Evolutionary conservation across 495 filamentous ascomycete species (phyloP).

Genomic region (Parathielavia hyrcaniae): DNA sequence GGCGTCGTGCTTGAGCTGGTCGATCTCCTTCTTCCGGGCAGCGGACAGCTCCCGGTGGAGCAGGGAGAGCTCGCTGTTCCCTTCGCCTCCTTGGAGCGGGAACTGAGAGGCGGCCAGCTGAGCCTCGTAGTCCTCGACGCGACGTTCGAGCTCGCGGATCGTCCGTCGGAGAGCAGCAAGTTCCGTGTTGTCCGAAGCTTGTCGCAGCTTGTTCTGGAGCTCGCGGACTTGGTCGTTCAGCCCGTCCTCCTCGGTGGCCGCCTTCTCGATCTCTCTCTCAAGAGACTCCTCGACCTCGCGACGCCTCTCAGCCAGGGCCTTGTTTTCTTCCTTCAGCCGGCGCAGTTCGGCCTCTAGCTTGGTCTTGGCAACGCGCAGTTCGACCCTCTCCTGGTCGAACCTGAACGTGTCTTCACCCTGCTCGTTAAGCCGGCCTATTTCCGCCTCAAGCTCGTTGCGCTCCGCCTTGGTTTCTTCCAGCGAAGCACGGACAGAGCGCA

Average conservation of each 20-base stretch:
- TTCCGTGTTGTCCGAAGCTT: constrained; percentile 46
- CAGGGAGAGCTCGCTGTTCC: constrained; percentile 51
- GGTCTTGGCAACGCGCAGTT: constrained; percentile 53
- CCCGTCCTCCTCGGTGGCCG: constrained; percentile 51
- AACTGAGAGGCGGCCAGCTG: constrained; percentile 44
- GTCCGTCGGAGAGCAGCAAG: constrained; percentile 42
- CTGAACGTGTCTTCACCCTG: constrained; percentile 49
- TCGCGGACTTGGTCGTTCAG: constrained; percentile 54
- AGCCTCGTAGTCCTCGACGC: constrained; percentile 52
- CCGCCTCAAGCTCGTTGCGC: constrained; percentile 56
- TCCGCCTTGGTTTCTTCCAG: constrained; percentile 53
- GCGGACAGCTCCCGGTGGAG: constrained; percentile 56
- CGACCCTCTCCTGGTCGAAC: constrained; percentile 57
- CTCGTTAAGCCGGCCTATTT: constrained; percentile 47
- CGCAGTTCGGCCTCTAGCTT: constrained; percentile 56
- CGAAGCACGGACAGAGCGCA: constrained; percentile 50
- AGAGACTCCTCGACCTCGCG: constrained; percentile 52
- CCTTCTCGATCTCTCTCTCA: constrained; percentile 50
- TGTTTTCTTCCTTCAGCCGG: constrained; percentile 53
- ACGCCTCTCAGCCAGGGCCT: constrained; percentile 44
- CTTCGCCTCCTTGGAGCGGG: constrained; percentile 47
- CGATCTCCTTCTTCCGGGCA: constrained; percentile 57
- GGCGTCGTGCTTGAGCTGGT: constrained; percentile 56
- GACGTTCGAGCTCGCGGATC: constrained; percentile 53
- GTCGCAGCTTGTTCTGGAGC: constrained; percentile 46